These are phyloP conservation scores for Pythium scleroteichum DNA, from an alignment of 352 stramenopile species.

Conservation along the genomic window DNA sequence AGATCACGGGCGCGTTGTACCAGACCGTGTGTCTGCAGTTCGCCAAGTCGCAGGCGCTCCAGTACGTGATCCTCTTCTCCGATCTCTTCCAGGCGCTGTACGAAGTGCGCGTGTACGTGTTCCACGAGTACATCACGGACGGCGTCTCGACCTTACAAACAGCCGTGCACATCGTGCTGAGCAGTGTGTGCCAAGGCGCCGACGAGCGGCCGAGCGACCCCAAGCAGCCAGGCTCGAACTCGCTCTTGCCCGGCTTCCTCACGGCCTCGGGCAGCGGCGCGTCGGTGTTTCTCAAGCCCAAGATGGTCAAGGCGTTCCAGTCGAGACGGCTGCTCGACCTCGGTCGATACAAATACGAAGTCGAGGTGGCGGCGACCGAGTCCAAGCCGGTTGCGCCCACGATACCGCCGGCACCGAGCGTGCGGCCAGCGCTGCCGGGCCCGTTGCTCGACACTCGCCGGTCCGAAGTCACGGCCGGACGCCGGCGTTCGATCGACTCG, in stretches of 20 bases:
- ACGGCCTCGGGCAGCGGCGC: not conserved
- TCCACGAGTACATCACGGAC: conserved; percentile 24
- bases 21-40: conserved; percentile 35
- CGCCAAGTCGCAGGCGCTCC: conserved; percentile 10
- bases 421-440: no score
- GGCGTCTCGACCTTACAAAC: conserved; percentile 20
- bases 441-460: not conserved
- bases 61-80: conserved; percentile 25
- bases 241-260: conserved; percentile 3
- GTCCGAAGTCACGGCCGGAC: not conserved
- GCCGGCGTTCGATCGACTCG: not conserved
- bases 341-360: conserved; percentile 16
- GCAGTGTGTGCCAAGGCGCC: conserved; percentile 4
- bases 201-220: not conserved
- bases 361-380: conserved; percentile 3
- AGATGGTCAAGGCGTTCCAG: conserved; percentile 7
- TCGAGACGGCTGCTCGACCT: conserved; percentile 16
- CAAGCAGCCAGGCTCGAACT: not conserved
- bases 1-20: conserved; percentile 35
- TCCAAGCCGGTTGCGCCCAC: not conserved
- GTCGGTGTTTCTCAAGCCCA: conserved; percentile 22
- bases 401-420: not conserved
- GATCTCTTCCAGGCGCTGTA: conserved; percentile 30
- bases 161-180: conserved; percentile 18
- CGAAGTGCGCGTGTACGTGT: conserved; percentile 26